Percentiles rank a stretch among this genome's conserved stretches.
phyloP scores from a whole-genome alignment of 2,329 filamentous ascomycete species.

The Phyllosticta citriasiana region DNA sequence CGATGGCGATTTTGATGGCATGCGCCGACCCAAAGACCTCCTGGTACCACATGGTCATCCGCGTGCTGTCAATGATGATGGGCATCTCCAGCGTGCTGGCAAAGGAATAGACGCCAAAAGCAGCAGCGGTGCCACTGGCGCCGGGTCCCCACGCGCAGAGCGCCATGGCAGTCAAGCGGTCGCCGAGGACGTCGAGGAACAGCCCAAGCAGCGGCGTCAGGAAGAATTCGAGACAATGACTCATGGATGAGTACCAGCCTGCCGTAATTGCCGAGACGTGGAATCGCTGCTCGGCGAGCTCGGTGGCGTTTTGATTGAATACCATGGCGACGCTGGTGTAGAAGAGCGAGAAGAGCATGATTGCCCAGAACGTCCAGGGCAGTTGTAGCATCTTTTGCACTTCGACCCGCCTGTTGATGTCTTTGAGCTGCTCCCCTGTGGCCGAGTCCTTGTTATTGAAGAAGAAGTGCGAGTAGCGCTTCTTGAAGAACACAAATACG shows the following conservation, averaged over 20 bases:
- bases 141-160: conserved; percentile 44
- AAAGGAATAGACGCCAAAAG: conserved; percentile 51
- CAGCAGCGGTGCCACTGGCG: conserved; percentile 44
- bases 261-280: conserved; percentile 43
- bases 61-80: conserved; percentile 50
- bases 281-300: conserved; percentile 51
- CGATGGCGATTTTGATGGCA: conserved; percentile 50
- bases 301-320: conserved; percentile 50
- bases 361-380: conserved; percentile 51
- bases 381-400: conserved; percentile 45
- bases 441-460: conserved; percentile 41
- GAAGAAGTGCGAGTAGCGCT: conserved; percentile 28
- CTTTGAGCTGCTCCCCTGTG: conserved; percentile 49
- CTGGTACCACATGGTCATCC: conserved; percentile 50
- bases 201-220: conserved; percentile 46
- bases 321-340: conserved; percentile 47
- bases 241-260: conserved; percentile 50
- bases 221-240: conserved; percentile 50
- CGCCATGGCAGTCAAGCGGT: conserved; percentile 44
- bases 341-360: conserved; percentile 48
- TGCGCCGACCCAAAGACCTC: conserved; percentile 52
- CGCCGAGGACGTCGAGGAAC: conserved; percentile 47
- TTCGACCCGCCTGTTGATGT: conserved; percentile 37
- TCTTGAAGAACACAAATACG: conserved; percentile 47
- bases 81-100: conserved; percentile 47